Percentiles rank a stretch among this genome's conserved stretches.
Evolutionary conservation across 345 rosid genomes (phyloP).

Genomic region (Nephelium lappaceum): DNA sequence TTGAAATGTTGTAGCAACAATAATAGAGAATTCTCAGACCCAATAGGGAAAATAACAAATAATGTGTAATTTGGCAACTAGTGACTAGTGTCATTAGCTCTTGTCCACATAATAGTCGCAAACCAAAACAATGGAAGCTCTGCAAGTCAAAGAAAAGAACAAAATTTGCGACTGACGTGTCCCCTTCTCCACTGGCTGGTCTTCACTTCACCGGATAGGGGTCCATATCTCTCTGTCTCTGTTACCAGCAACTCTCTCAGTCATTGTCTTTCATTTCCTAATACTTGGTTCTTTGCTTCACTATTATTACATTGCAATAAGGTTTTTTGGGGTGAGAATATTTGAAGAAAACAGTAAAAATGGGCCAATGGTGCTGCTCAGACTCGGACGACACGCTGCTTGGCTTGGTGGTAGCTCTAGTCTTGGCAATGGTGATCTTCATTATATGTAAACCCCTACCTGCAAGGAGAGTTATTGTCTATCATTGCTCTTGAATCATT

Average conservation of each 20-base stretch:
- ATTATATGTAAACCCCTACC: constrained; percentile 29
- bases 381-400: constrained; percentile 29
- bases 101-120: constrained; percentile 13
- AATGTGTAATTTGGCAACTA: constrained; percentile 3
- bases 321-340: not conserved
- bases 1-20: not conserved
- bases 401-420: constrained; percentile 29
- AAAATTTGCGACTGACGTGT: not conserved
- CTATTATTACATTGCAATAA: not conserved
- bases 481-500: constrained; percentile 25
- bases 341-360: constrained; percentile 8
- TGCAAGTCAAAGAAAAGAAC: constrained; percentile 7
- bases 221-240: not conserved
- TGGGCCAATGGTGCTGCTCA: constrained; percentile 37
- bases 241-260: not conserved
- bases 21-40: not conserved
- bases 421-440: constrained; percentile 35
- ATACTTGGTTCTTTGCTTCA: not conserved
- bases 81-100: not conserved
- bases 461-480: constrained; percentile 31
- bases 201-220: constrained; percentile 7
- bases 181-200: constrained; percentile 5
- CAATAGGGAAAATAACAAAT: not conserved
- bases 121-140: not conserved
- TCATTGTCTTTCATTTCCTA: not conserved